Conservation (phyloP, 176 grass and related monocot species). For the Phoenix roebelenii region DNA sequence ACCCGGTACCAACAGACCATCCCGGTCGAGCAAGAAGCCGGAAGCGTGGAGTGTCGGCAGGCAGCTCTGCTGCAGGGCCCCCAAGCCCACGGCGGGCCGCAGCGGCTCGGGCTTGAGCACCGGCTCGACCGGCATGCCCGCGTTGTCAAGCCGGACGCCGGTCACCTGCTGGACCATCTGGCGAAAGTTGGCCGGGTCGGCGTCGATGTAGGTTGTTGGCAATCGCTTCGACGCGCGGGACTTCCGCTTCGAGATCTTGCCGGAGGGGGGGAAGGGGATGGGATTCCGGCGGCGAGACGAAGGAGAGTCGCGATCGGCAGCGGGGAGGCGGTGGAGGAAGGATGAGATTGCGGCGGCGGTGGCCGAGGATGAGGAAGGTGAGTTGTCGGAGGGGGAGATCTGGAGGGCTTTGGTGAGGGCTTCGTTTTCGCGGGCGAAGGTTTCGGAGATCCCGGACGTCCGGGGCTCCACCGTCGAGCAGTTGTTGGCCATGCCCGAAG, state of each 20-base stretch:
- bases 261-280: not conserved
- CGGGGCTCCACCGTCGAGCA: too few species aligned
- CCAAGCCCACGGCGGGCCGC: not conserved
- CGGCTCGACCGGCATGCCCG: not conserved
- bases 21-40: too few species aligned
- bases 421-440: conserved; percentile 12
- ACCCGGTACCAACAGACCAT: too few species aligned
- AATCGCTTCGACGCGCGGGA: conserved; percentile 52
- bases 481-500: too few species aligned
- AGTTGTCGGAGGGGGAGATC: conserved; percentile 45
- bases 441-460: too few species aligned
- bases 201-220: conserved; percentile 88
- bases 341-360: conserved; percentile 1
- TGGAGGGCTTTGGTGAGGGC: conserved; percentile 59
- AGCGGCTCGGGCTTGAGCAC: not conserved
- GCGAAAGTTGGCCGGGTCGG: conserved; percentile 67
- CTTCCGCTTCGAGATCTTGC: conserved; percentile 46
- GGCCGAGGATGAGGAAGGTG: not conserved
- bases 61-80: not conserved
- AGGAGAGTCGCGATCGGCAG: too few species aligned
- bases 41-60: too few species aligned
- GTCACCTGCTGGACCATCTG: conserved; percentile 92
- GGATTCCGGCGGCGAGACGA: too few species aligned
- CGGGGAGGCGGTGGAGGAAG: too few species aligned
- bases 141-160: conserved; percentile 22